Evolutionary conservation across 176 grass and related monocot species (phyloP), one percentile per base, ranked within the genome.

Genomic region (Dendrocalamus sinicus): DNA sequence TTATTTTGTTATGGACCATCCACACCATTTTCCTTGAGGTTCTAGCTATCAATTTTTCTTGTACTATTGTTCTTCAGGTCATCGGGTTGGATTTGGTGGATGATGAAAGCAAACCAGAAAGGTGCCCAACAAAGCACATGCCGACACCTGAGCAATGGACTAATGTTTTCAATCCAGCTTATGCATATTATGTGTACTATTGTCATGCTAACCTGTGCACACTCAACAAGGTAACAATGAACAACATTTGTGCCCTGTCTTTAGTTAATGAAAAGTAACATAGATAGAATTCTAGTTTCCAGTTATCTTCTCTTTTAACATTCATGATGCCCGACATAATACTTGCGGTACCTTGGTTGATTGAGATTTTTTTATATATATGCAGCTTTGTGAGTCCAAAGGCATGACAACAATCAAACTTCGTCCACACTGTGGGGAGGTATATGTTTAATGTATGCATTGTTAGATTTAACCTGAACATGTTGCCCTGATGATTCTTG

Each of bases 71-170:
- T 62, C 52, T 85, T 86, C 89, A 97, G 95, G 91, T 97, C 52
- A 92, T 97, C 30, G 95, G 95, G 40, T 88, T 97, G 77, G 95
- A 97, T 93, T 93, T 97, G 91, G 95, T 97, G 78, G 95, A 97
- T 90, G 95, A 97, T 93, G 95, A 97, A 91, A 97, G 95, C 89
- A 97, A 97, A 90, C 93, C 95, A 64, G 95, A 97, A 88, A 97
- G 95, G 62, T 89, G 93, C 11, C 95, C 92, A 77, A 97, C 95
- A 48, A 97, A 97, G 64, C 95, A 97, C 60, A 98, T 98, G 95
- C 93, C 91, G 0, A 98, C 93, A 10, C 95, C 95, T 78, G 87
- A 79, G 71, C 93, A 98, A 63, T 98, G 95, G 95, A 93, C 90
- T 80, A 95, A 98, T 87, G 72, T 93, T 73, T 98, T 98, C 72